Base-by-base conservation (phyloP, 108 stramenopile species). In the Stephanodiscus triporus region DNA sequence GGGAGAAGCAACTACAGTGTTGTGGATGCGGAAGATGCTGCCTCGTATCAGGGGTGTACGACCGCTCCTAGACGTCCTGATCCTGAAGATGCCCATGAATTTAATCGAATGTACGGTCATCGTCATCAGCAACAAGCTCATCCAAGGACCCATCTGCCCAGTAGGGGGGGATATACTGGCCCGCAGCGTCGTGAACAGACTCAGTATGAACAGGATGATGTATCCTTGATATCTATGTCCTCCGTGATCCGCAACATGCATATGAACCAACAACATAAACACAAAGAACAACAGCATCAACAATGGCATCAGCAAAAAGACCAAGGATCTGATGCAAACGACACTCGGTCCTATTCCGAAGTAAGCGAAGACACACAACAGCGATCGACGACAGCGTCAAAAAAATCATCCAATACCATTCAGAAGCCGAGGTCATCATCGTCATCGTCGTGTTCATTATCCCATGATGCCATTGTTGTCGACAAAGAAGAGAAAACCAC, bases 201-300 rank as follows among this genome's bases (percentile, higher is more conserved):
- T 26, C 71, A 40, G 77, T 71, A 37, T 70, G 66, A 9, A 9
- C 9, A 4, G 47, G 77, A 78, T 53, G 77, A 78, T 17, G 77
- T 78, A 7, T 69, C 68, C 14, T 56, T 70, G 8, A 70, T 78
- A 48, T 70, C 77, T 9, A 78, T 78, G 77, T 54, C 29, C 19
- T 74, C 73, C 32, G 73, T 78, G 9, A 48, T 32, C 14, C 49
- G 64, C 4, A 64, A 71, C 29, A 58, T 71, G 61, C 43, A 65
- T 14, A 62, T 54, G 27, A 23, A 48, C 9, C 34, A 29, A 20
- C 29, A 30, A 45, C 43, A 9, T 24, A 14, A 51, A 50, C 14
- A 8, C 9, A 32, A 66, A 51, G 29, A 49, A 48, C 48, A 30
- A 66, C 48, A 51, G 26, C 27, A 50, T 36, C 50, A 34, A 66